Evolutionary conservation across 768 basidiomycete genomes (phyloP).

Genomic region (Hemileccinum rubropunctum): DNA sequence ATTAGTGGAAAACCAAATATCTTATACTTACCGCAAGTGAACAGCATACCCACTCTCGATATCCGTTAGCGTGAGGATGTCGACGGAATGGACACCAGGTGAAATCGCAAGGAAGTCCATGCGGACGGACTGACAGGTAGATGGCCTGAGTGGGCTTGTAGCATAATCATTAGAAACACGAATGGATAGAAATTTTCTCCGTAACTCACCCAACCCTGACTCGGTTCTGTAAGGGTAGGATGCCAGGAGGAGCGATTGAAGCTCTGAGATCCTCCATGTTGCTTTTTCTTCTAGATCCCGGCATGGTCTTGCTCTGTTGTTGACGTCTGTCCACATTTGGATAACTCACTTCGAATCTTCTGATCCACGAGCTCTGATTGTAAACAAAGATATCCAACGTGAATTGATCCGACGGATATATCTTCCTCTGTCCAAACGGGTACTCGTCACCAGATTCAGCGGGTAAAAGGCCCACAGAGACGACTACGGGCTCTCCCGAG

Average conservation of each 20-base stretch:
- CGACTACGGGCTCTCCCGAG: constrained; percentile 58
- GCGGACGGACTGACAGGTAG: constrained; percentile 80
- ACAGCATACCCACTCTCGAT: constrained; percentile 69
- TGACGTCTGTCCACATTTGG: constrained; percentile 51
- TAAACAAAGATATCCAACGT: constrained; percentile 86
- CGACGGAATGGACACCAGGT: constrained; percentile 77
- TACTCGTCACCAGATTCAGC: constrained; percentile 15
- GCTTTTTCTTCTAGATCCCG: constrained; percentile 16
- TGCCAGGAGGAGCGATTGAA: constrained; percentile 47
- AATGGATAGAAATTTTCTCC: not conserved
- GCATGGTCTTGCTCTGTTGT: constrained; percentile 23
- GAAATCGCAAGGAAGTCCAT: constrained; percentile 83
- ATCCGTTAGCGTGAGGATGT: constrained; percentile 70
- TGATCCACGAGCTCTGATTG: constrained; percentile 73
- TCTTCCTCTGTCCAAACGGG: constrained; percentile 37
- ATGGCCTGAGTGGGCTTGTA: constrained; percentile 69
- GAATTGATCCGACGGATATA: constrained; percentile 74
- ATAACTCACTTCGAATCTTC: constrained; percentile 74
- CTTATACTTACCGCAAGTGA: constrained; percentile 61
- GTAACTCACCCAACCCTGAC: constrained; percentile 72
- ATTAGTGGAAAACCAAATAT: not conserved
- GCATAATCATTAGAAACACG: constrained; percentile 1
- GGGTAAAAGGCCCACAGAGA: constrained; percentile 59
- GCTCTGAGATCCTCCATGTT: constrained; percentile 27
- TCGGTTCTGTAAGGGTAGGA: constrained; percentile 74